Conservation (phyloP, 441 rosid species). For the Corymbia citriodora region DNA sequence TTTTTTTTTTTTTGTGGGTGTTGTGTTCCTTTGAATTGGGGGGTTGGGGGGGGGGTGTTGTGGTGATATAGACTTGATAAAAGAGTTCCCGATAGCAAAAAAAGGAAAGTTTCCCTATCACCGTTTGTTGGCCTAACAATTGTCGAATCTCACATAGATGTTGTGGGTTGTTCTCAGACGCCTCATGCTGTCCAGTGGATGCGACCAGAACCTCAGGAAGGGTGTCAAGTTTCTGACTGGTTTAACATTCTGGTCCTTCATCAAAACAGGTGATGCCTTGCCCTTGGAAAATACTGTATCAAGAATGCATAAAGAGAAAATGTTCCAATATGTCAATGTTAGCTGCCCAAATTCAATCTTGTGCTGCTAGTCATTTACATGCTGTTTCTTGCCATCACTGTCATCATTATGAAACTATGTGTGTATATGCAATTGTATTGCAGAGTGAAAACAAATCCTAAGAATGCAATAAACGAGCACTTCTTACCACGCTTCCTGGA, state of each 20-base stretch:
- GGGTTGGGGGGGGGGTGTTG: not conserved
- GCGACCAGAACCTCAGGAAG: constrained; percentile 97
- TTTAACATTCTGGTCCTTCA: constrained; percentile 97
- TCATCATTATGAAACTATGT: not conserved
- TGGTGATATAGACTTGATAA: not conserved
- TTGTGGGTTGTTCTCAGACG: constrained; percentile 34
- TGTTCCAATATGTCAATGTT: not conserved
- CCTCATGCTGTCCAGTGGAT: constrained; percentile 99
- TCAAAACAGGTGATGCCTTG: constrained; percentile 78
- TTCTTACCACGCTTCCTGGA: constrained; percentile 93
- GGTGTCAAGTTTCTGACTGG: constrained; percentile 78
- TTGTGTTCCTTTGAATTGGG: not conserved
- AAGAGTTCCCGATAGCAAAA: not conserved
- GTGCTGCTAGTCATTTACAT: not conserved
- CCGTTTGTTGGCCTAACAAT: not conserved
- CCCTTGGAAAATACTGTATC: not conserved
- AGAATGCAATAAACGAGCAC: constrained; percentile 97
- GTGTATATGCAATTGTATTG: not conserved
- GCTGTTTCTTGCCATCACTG: not conserved
- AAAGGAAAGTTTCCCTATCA: not conserved
- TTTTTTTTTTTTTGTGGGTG: not conserved
- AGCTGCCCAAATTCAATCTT: not conserved
- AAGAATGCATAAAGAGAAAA: not conserved
- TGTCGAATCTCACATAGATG: not conserved
- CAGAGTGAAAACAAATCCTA: constrained; percentile 96